A percentile compares a stretch with the other conserved stretches of the same genome.
These are phyloP conservation scores for Lactarius indigo DNA, from an alignment of 768 basidiomycete genomes.

Conservation along the genomic window DNA sequence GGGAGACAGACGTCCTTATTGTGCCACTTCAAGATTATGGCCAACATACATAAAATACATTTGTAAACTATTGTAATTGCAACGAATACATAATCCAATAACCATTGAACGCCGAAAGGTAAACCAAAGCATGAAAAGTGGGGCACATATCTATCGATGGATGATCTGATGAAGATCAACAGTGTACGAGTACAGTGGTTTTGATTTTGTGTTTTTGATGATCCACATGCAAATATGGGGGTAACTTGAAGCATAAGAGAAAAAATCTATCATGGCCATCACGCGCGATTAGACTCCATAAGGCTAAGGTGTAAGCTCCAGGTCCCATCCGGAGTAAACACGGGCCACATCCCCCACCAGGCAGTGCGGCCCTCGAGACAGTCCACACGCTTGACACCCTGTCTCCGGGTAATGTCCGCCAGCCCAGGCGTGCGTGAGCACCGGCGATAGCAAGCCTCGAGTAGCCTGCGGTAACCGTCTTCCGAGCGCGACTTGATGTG, in stretches of 20 bases:
- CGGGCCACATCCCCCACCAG: conserved; percentile 19
- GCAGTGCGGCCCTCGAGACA: conserved; percentile 16
- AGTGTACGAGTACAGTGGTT: background rate
- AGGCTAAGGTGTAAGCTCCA: conserved; percentile 19
- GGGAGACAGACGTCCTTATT: background rate
- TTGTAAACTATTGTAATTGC: background rate
- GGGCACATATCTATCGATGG: background rate
- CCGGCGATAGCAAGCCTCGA: conserved; percentile 15
- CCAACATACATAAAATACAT: background rate
- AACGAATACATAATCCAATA: background rate
- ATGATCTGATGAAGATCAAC: background rate
- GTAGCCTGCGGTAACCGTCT: conserved; percentile 7
- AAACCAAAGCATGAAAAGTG: background rate
- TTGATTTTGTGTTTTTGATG: background rate
- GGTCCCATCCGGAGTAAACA: conserved; percentile 12
- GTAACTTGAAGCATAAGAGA: background rate
- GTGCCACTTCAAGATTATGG: background rate
- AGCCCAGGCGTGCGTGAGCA: conserved; percentile 14
- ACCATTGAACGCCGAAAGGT: background rate
- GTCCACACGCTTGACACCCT: conserved; percentile 23
- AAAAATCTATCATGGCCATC: background rate
- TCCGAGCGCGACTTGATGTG: conserved; percentile 3
- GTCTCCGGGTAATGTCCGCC: conserved; percentile 18
- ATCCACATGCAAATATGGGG: background rate
- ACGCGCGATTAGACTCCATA: conserved; percentile 12